Conservation (phyloP, 2,329 filamentous ascomycete species). For the Beauveria bassiana region DNA sequence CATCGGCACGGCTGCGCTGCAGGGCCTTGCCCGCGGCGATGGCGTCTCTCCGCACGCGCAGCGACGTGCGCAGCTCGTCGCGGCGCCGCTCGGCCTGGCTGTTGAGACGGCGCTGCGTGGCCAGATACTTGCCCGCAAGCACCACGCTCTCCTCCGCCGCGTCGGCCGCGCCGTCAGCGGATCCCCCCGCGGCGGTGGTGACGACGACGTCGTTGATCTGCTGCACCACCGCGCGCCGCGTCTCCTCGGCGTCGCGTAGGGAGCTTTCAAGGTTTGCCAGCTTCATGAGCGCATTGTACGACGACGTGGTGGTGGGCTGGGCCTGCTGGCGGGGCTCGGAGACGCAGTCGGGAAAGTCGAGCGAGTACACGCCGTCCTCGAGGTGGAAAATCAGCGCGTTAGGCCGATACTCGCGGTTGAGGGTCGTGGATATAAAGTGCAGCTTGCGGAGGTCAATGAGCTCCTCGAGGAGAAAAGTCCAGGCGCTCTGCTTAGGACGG, state of each 20-base stretch:
- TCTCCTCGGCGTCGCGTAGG: slow-evolving; percentile 80
- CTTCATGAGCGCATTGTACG: slow-evolving; percentile 82
- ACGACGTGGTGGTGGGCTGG: slow-evolving; percentile 55
- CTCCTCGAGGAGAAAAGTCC: slow-evolving; percentile 62
- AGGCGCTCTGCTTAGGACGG: slow-evolving; percentile 42
- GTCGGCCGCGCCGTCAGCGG: slow-evolving; percentile 36
- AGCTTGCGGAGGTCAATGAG: slow-evolving; percentile 62
- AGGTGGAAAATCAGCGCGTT: slow-evolving; percentile 85
- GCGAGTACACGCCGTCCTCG: slow-evolving; percentile 76
- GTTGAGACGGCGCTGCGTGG: slow-evolving; percentile 58
- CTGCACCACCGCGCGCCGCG: slow-evolving; percentile 62
- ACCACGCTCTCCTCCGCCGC: slow-evolving; percentile 41
- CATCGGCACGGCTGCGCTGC: slow-evolving; percentile 50
- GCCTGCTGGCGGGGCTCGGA: slow-evolving; percentile 38
- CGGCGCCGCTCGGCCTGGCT: slow-evolving; percentile 54
- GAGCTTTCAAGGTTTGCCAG: slow-evolving; percentile 83
- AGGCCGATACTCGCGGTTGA: slow-evolving; percentile 62
- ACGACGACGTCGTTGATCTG: slow-evolving; percentile 64
- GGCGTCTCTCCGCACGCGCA: slow-evolving; percentile 56
- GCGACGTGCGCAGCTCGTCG: slow-evolving; percentile 59
- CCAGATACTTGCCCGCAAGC: slow-evolving; percentile 47
- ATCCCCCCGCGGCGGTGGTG: slow-evolving; percentile 30
- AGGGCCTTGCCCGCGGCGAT: slow-evolving; percentile 56
- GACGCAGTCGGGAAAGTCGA: slow-evolving; percentile 52
- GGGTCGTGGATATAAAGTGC: slow-evolving; percentile 70